These are phyloP conservation scores for Pseudoscleropodium purum DNA, from an alignment of 225 moss, liverwort and hornwort genomes.

Conservation along the genomic window DNA sequence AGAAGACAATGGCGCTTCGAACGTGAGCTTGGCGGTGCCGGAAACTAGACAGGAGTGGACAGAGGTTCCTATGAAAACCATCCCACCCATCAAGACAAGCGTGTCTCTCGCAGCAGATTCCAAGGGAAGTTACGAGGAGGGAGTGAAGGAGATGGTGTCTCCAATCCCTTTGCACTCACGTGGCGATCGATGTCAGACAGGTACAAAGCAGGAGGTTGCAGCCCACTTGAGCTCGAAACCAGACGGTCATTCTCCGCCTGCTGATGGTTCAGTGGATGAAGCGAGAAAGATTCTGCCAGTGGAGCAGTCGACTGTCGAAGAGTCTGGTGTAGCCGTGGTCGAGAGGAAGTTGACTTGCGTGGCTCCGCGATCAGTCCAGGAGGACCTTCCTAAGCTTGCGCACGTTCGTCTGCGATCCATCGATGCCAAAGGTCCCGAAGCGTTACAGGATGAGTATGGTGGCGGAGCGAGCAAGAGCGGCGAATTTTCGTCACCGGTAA, in stretches of 20 bases:
- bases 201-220: constrained; percentile 2
- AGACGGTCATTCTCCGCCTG: neutral
- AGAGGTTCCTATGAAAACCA: constrained; percentile 34
- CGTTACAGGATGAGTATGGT: constrained; percentile 32
- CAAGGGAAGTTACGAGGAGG: constrained; percentile 14
- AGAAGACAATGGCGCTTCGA: neutral
- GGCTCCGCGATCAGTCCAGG: constrained; percentile 38
- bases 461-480: constrained; percentile 28
- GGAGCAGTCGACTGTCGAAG: constrained; percentile 28
- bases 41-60: constrained; percentile 25
- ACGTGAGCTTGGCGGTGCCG: neutral
- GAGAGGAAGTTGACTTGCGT: constrained; percentile 41
- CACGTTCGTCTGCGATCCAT: constrained; percentile 82
- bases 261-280: neutral
- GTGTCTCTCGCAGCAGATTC: constrained; percentile 14
- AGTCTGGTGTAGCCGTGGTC: constrained; percentile 19
- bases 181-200: constrained; percentile 4
- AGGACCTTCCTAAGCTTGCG: constrained; percentile 85
- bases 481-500: constrained; percentile 41
- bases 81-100: constrained; percentile 27
- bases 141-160: constrained; percentile 13
- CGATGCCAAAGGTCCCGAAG: constrained; percentile 59
- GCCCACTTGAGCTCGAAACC: neutral
- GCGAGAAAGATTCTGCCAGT: neutral
- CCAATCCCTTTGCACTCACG: neutral